Base-by-base conservation (phyloP, 768 basidiomycete species). In the Leccinum broughii region DNA sequence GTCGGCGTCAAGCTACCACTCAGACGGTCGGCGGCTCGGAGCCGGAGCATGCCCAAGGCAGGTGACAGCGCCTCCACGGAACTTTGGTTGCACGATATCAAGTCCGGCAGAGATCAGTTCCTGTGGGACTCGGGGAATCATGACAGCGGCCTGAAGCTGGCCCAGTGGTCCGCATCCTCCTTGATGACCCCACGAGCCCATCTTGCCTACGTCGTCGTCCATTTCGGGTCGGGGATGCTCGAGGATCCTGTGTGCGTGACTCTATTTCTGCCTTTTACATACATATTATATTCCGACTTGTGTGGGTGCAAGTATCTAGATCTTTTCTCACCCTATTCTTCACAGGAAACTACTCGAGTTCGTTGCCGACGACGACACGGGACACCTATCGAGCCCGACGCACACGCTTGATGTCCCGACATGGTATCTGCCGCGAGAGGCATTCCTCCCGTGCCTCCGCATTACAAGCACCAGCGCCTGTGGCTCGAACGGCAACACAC, bases 311-410 rank as follows among this genome's bases (percentile, higher is more conserved):
- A 15, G 37, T 3, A 35, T 34, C 17, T 37, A 37, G 2, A 37
- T 39, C 37, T 39, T 17, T 17, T 39, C 15, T 39, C 37, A 37
- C 6, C 15, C 10, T 9, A 6, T 55, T 34, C 22, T 48, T 35
- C 15, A 6, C 53, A 67, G 67, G 34, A 66, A 54, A 5, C 50
- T 67, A 24, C 60, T 69, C 50, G 62, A 64, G 55, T 62, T 67
- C 24, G 57, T 52, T 24, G 65, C 57, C 9, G 55, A 68, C 11
- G 55, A 69, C 1, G 62, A 67, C 22, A 67, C 65, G 17, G 68
- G 65, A 2, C 0, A 22, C 24, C 48, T 64, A 52, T 58, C 54
- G 9, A 50, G 54, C 7, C 62, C 57, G 37, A 39, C 15, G 11
- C 60, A 67, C 17, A 44, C 37, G 1, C 14, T 67, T 6, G 53